Base-by-base conservation (phyloP, 768 basidiomycete species). In the Vishniacozyma victoriae region DNA sequence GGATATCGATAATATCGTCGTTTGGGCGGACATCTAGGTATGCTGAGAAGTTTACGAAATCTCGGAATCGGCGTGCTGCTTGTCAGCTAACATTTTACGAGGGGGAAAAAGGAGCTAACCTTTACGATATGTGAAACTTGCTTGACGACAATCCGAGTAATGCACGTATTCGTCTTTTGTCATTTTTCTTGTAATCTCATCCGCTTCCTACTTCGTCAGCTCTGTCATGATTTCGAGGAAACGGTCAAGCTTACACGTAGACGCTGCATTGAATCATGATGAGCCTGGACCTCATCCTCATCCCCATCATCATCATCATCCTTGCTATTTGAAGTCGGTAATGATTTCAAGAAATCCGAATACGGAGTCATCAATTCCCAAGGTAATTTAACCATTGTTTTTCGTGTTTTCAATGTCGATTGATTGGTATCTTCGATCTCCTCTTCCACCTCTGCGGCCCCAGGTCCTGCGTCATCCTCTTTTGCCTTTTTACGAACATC, bases 41-140 rank as follows among this genome's bases (percentile, higher is more conserved):
- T 0, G 84, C 62, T 3, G 90, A 86, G 11, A 95, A 79, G 68
- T 90, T 90, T 45, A 96, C 78, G 64, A 95, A 96, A 64, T 95
- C 91, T 35, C 87, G 80, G 73, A 97, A 97, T 5, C 91, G 87
- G 72, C 92, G 92, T 13, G 84, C 91, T 95, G 53, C 0, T 54
- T 1, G 27, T 6, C 25, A 35, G 46, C 54, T 16, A 46, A 49
- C 27, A 33, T n/a, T 9, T 9, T n/a, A 33, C 29, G n/a, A n/a
- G n/a, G n/a, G n/a, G n/a, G n/a, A n/a, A n/a, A n/a, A n/a, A n/a
- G n/a, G n/a, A n/a, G n/a, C 75, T 25, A 37, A 87, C 91, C 85
- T 83, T 96, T 97, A 45, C 91, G 83, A 70, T 92, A 95, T 0
- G 92, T 95, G 71, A 96, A 97, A 14, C 88, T 88, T 0, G 92